Base-by-base conservation (phyloP, 805 yeast genomes). In the Isabelozyma pseudorhagii region DNA sequence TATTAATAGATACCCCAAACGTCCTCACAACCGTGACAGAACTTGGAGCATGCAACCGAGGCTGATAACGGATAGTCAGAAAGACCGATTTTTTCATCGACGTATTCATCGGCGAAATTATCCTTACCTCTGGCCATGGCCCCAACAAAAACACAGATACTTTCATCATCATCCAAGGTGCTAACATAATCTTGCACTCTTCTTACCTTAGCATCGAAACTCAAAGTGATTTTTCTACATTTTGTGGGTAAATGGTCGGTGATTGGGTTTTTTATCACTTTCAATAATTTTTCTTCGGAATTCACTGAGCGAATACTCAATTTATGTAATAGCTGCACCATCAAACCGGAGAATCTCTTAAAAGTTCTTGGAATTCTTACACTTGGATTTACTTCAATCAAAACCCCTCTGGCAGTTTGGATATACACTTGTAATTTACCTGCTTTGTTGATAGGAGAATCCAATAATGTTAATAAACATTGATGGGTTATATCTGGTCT, bases 401-500 rank as follows among this genome's bases (percentile, higher is more conserved):
- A 81, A 11, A 94, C 97, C 27, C 97, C 97, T 58, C 93, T 82
- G 15, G 97, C 93, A 10, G 99, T 94, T 60, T 90, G 97, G 51
- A 94, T 91, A 70, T 93, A 94, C 11, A 94, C 99, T 71, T 94
- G 99, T 57, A 94, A 79, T 68, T 84, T 89, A 8, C 99, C 99
- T 6, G 97, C 98, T 71, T 94, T 94, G 75, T 94, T 94, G 61
- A 94, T 87, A 41, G 99, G 99, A n/a, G 97, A 89, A 68, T 94
- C 99, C 60, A 94, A 77, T 55, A 94, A 77, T 3, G 99, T 93
- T 69, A 94, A 78, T 40, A 94, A 81, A 77, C 99, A 94, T 72
- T 93, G 99, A 67, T 94, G 99, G 42, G 99, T 94, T 62, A 94
- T 94, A 68, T 94, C 99, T n/a, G 99, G 99, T 69, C 99, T 84